A percentile compares a stretch with the other conserved stretches of the same genome.
Evolutionary conservation across 179 eudicot species (phyloP).

Genomic region (Sideroxylon spinosum): DNA sequence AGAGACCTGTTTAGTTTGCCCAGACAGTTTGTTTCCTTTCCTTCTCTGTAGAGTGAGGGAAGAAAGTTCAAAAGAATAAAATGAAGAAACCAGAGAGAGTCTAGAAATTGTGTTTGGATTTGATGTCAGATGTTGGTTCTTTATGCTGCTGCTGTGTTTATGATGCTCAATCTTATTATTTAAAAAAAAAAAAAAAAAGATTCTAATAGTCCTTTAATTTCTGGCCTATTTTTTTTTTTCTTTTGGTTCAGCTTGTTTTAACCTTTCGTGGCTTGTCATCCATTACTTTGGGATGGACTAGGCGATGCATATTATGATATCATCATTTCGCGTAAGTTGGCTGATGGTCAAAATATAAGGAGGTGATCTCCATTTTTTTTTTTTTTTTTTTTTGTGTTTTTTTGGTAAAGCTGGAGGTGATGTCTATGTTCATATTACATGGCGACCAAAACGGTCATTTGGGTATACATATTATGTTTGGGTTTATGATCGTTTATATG

Average conservation of each 20-base stretch:
- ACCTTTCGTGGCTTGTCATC: not conserved
- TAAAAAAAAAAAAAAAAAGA: conserved; percentile 17
- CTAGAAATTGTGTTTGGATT: conserved; percentile 44
- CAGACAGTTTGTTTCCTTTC: conserved; percentile 89
- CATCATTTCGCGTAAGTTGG: too few species aligned
- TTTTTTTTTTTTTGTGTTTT: too few species aligned
- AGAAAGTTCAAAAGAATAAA: conserved; percentile 25
- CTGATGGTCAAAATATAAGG: too few species aligned
- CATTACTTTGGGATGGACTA: not conserved
- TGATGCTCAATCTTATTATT: conserved; percentile 27
- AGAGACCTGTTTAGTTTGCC: conserved; percentile 77
- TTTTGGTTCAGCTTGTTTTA: not conserved
- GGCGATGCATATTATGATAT: too few species aligned
- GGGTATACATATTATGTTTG: too few species aligned
- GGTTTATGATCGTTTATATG: too few species aligned
- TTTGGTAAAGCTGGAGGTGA: too few species aligned
- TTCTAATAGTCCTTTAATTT: conserved; percentile 3
- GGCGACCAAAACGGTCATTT: too few species aligned
- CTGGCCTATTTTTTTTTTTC: not conserved
- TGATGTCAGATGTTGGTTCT: conserved; percentile 36
- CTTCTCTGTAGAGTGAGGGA: conserved; percentile 50
- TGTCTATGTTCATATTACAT: too few species aligned
- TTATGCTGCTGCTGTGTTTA: conserved; percentile 27
- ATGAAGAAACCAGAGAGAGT: conserved; percentile 10
- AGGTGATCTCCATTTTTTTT: too few species aligned